These are phyloP conservation scores for Blepharisma japonicum DNA, from an alignment of 73 alveolate genomes.

Conservation along the genomic window DNA sequence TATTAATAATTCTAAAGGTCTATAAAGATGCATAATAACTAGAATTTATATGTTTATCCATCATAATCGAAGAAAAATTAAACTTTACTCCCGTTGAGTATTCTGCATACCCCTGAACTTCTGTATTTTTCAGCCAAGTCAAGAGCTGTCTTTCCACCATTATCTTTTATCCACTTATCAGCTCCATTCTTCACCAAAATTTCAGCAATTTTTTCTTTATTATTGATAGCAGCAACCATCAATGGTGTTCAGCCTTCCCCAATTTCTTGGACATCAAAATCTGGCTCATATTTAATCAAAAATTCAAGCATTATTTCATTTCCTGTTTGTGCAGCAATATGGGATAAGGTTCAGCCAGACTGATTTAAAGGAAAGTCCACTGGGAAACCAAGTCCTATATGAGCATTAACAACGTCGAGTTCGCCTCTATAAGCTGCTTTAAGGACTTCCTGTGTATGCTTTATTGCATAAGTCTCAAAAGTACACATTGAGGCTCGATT, in stretches of 20 bases:
- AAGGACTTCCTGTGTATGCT: not conserved
- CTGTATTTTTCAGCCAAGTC: not conserved
- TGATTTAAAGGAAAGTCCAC: conserved; percentile 1
- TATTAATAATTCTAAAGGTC: no score
- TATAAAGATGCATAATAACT: no score
- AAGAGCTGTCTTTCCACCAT: not conserved
- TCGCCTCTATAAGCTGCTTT: not conserved
- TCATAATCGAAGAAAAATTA: no score
- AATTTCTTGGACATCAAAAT: conserved; percentile 5
- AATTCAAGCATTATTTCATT: not conserved
- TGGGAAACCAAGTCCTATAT: not conserved
- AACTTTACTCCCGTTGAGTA: no score
- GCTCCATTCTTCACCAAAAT: not conserved
- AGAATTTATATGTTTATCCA: no score
- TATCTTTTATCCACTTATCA: not conserved
- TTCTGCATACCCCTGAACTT: not conserved
- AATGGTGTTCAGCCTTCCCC: conserved; percentile 10
- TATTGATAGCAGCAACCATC: conserved; percentile 7
- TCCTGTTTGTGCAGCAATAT: conserved; percentile 8
- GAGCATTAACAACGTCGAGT: not conserved
- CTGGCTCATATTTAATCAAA: not conserved
- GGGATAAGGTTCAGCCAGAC: not conserved
- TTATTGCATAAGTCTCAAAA: no score
- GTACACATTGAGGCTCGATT: no score
- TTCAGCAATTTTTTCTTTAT: not conserved